Conservation (phyloP, 2,329 filamentous ascomycete genomes). For the Xylaria sp. region DNA sequence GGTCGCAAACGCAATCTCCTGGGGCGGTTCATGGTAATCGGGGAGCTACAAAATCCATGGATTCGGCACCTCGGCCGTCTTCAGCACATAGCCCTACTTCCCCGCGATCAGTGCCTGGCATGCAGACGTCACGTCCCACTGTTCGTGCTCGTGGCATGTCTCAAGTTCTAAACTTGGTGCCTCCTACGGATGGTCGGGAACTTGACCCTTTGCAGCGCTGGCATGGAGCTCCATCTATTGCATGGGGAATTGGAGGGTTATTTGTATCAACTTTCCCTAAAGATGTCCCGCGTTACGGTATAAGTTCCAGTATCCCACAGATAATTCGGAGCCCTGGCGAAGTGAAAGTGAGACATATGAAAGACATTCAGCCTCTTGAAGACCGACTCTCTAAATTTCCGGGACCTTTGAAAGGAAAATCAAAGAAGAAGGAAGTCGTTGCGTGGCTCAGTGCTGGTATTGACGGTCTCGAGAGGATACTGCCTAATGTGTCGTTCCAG, state of each 20-base stretch:
- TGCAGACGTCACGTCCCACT: constrained; percentile 41
- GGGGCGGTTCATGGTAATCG: constrained; percentile 57
- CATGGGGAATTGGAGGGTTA: constrained; percentile 87
- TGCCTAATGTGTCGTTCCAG: constrained; percentile 60
- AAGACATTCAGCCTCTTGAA: constrained; percentile 75
- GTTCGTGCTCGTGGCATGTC: constrained; percentile 63
- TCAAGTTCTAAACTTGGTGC: constrained; percentile 66
- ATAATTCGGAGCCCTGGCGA: constrained; percentile 86
- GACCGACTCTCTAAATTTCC: constrained; percentile 85
- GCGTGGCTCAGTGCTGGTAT: constrained; percentile 84
- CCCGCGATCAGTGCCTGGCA: constrained; percentile 44
- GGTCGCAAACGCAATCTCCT: constrained; percentile 72
- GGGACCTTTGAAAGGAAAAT: constrained; percentile 86
- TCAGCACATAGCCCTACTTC: constrained; percentile 61
- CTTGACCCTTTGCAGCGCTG: constrained; percentile 86
- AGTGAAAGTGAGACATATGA: constrained; percentile 79
- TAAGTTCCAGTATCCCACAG: constrained; percentile 76
- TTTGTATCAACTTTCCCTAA: constrained; percentile 88
- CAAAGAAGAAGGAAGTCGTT: constrained; percentile 93
- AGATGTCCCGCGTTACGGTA: constrained; percentile 85
- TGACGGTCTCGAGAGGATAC: constrained; percentile 72
- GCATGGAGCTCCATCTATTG: constrained; percentile 88
- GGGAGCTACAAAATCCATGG: constrained; percentile 48
- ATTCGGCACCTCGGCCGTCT: constrained; percentile 64
- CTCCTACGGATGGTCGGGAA: constrained; percentile 72